Evolutionary conservation across 352 stramenopile species (phyloP).

Genomic region (Globisporangium apiculatum): DNA sequence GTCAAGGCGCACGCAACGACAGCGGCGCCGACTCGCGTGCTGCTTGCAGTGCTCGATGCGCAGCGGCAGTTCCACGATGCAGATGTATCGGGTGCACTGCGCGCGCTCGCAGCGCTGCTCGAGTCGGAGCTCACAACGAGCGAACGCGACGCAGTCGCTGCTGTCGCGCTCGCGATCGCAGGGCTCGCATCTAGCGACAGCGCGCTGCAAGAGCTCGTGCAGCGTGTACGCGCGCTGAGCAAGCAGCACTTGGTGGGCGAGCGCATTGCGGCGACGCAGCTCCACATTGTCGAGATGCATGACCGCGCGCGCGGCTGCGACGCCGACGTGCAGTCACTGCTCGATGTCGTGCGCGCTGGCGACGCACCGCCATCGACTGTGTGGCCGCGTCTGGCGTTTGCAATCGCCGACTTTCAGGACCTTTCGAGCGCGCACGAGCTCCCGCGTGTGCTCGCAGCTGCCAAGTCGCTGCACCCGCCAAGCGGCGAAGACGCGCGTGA

Average conservation of each 20-base stretch:
- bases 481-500: slow-evolving; percentile 19
- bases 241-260: slow-evolving; percentile 24
- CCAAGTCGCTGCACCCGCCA: not conserved
- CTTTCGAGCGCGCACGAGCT: slow-evolving; percentile 4
- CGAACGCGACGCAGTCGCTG: slow-evolving; percentile 17
- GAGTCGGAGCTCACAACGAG: slow-evolving; percentile 1
- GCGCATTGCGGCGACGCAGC: slow-evolving; percentile 7
- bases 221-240: slow-evolving; percentile 13
- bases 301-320: slow-evolving; percentile 21
- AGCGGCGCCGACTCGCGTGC: not conserved
- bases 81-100: slow-evolving; percentile 1
- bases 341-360: slow-evolving; percentile 21
- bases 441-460: not conserved
- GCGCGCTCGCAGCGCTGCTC: not conserved
- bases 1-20: not conserved
- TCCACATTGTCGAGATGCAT: slow-evolving; percentile 33
- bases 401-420: slow-evolving; percentile 29
- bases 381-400: slow-evolving; percentile 24
- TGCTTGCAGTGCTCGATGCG: slow-evolving; percentile 1
- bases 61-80: slow-evolving; percentile 8
- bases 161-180: slow-evolving; percentile 30
- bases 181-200: slow-evolving; percentile 16
- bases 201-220: slow-evolving; percentile 3
- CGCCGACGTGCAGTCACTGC: slow-evolving; percentile 16
- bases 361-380: slow-evolving; percentile 13